Percentiles rank a stretch among this genome's conserved stretches.
These are phyloP conservation scores for Aspergillus melleus DNA, from an alignment of 2,329 filamentous ascomycete species.

Conservation along the genomic window DNA sequence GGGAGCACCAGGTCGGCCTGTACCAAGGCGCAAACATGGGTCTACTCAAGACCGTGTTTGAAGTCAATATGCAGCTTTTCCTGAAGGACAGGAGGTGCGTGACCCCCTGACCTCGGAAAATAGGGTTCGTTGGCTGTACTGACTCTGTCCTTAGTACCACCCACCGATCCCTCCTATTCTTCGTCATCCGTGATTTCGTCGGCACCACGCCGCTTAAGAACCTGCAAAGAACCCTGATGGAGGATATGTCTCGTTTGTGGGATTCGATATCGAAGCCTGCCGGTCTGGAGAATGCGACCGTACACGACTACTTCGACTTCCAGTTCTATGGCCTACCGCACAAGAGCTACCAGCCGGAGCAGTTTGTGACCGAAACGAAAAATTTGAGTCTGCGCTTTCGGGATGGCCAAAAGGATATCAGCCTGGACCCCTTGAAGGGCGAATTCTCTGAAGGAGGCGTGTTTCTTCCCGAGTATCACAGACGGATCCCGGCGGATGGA, in stretches of 20 bases:
- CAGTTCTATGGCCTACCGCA: slow-evolving; percentile 93
- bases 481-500: slow-evolving; percentile 94
- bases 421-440: slow-evolving; percentile 58
- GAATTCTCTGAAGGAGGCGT: slow-evolving; percentile 79
- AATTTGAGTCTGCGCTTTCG: slow-evolving; percentile 80
- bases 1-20: slow-evolving; percentile 97
- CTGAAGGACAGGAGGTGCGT: slow-evolving; percentile 87
- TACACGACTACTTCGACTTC: slow-evolving; percentile 98
- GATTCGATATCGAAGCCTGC: slow-evolving; percentile 85
- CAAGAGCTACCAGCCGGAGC: slow-evolving; percentile 92
- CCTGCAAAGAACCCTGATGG: slow-evolving; percentile 83
- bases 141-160: slow-evolving; percentile 61
- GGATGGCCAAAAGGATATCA: slow-evolving; percentile 72
- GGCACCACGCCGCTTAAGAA: slow-evolving; percentile 88
- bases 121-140: slow-evolving; percentile 7
- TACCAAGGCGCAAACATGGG: slow-evolving; percentile 99
- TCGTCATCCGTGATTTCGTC: slow-evolving; percentile 96
- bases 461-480: slow-evolving; percentile 91
- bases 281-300: slow-evolving; percentile 82
- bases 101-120: neutral
- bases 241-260: slow-evolving; percentile 92
- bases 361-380: slow-evolving; percentile 78
- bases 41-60: slow-evolving; percentile 95
- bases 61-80: slow-evolving; percentile 96
- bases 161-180: slow-evolving; percentile 90